Evolutionary conservation across 139 green algal species (phyloP).

Genomic region (Picochlorum sp.): DNA sequence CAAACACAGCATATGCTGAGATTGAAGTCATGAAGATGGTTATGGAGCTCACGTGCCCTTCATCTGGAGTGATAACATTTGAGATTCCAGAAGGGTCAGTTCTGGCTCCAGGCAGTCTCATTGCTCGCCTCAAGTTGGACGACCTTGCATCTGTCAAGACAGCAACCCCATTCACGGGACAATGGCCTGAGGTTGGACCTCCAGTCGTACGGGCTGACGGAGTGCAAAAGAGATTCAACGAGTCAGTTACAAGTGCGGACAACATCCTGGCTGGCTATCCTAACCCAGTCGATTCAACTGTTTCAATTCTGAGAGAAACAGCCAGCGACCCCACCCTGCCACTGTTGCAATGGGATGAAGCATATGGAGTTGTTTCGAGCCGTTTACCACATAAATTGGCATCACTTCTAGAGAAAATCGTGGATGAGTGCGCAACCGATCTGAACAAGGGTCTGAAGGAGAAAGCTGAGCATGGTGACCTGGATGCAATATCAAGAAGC

Average conservation of each 20-base stretch:
- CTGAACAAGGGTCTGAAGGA: slow-evolving; percentile 11
- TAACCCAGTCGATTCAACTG: slow-evolving; percentile 42
- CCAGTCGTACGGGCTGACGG: slow-evolving; percentile 44
- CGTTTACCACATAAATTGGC: slow-evolving; percentile 49
- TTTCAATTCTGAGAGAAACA: slow-evolving; percentile 55
- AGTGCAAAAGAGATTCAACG: slow-evolving; percentile 46
- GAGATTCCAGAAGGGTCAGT: slow-evolving; percentile 63
- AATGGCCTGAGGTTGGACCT: slow-evolving; percentile 68
- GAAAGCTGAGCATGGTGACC: neutral
- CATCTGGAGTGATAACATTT: slow-evolving; percentile 58
- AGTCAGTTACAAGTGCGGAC: slow-evolving; percentile 38
- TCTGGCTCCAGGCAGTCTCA: slow-evolving; percentile 65
- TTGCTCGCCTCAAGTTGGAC: slow-evolving; percentile 71
- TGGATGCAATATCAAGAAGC: neutral
- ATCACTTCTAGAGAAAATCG: slow-evolving; percentile 35
- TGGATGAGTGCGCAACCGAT: slow-evolving; percentile 36
- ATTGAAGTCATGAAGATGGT: slow-evolving; percentile 95
- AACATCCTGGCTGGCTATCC: slow-evolving; percentile 67
- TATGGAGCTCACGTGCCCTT: slow-evolving; percentile 71
- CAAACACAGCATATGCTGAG: slow-evolving; percentile 71
- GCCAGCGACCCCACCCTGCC: slow-evolving; percentile 70
- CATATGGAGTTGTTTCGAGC: slow-evolving; percentile 54
- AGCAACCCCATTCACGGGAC: slow-evolving; percentile 44
- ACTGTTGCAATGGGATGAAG: slow-evolving; percentile 75
- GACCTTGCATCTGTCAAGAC: slow-evolving; percentile 37